Percentiles rank a stretch among this genome's conserved stretches.
phyloP scores from a whole-genome alignment of 768 basidiomycete species.

The Leccinum arenicola region DNA sequence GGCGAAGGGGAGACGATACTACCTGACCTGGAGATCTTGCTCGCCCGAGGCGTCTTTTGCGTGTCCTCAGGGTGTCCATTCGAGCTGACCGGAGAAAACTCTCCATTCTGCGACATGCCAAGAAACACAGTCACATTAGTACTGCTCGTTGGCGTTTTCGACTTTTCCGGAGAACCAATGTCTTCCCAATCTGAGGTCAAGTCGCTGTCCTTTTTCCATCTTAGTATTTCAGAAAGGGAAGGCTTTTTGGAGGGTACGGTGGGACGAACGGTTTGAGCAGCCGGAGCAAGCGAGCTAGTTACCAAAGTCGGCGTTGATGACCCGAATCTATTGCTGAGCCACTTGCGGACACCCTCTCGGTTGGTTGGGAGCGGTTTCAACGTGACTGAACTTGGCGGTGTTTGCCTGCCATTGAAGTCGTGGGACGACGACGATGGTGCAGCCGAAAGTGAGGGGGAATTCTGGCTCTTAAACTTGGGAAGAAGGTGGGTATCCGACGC shows the following conservation, averaged over 20 bases:
- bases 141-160: constrained; percentile 48
- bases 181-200: constrained; percentile 67
- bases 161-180: constrained; percentile 41
- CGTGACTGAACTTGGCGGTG: constrained; percentile 36
- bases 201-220: constrained; percentile 53
- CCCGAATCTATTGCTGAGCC: constrained; percentile 63
- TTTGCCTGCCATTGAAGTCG: constrained; percentile 41
- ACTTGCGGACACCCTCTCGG: constrained; percentile 76
- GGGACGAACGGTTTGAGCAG: constrained; percentile 34
- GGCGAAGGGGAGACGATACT: constrained; percentile 20
- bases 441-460: constrained; percentile 40
- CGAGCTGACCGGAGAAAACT: constrained; percentile 28
- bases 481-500: constrained; percentile 66
- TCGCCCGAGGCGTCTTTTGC: constrained; percentile 35
- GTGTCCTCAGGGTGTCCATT: constrained; percentile 31
- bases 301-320: constrained; percentile 40
- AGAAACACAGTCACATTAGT: constrained; percentile 35
- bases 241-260: constrained; percentile 54
- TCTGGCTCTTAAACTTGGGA: constrained; percentile 45
- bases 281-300: constrained; percentile 34
- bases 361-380: constrained; percentile 61
- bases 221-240: constrained; percentile 64
- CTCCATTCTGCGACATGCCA: constrained; percentile 26
- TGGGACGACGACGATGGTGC: constrained; percentile 47
- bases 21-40: constrained; percentile 32